Conservation (phyloP, 176 grass and related monocot genomes). For the Aegilops longissima region DNA sequence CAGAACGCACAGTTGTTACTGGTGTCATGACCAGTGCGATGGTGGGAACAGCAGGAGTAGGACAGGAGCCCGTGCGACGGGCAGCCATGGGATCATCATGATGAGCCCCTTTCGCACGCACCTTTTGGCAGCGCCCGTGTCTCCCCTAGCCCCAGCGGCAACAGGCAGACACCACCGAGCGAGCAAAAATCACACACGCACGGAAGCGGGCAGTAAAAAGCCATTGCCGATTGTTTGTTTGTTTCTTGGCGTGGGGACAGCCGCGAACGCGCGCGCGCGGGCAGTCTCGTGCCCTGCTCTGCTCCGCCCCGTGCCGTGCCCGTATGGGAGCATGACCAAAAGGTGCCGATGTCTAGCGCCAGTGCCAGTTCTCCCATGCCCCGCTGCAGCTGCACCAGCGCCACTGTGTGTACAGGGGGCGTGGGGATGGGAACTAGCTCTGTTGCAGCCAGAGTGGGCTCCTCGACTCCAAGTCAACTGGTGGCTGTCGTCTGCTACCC, state of each 20-base stretch:
- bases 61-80: slow-evolving; percentile 20
- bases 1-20: background rate
- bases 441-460: background rate
- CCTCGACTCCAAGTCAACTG: background rate
- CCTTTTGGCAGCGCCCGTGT: slow-evolving; percentile 16
- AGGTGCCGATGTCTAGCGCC: background rate
- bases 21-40: background rate
- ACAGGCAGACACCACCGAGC: background rate
- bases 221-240: slow-evolving; percentile 20
- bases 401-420: background rate
- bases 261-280: background rate
- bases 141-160: background rate
- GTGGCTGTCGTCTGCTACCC: background rate
- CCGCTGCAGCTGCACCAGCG: background rate
- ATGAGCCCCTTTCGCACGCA: slow-evolving; percentile 14
- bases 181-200: background rate
- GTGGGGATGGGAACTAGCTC: background rate
- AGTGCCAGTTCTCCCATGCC: background rate
- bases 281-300: background rate
- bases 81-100: slow-evolving; percentile 14
- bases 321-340: slow-evolving; percentile 14
- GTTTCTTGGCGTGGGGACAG: slow-evolving; percentile 34
- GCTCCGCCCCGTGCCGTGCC: background rate
- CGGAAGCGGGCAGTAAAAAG: background rate
- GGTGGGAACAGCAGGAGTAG: background rate